phyloP scores from a whole-genome alignment of 1,284 basidiomycete species.

The Nidula niveotomentosa region DNA sequence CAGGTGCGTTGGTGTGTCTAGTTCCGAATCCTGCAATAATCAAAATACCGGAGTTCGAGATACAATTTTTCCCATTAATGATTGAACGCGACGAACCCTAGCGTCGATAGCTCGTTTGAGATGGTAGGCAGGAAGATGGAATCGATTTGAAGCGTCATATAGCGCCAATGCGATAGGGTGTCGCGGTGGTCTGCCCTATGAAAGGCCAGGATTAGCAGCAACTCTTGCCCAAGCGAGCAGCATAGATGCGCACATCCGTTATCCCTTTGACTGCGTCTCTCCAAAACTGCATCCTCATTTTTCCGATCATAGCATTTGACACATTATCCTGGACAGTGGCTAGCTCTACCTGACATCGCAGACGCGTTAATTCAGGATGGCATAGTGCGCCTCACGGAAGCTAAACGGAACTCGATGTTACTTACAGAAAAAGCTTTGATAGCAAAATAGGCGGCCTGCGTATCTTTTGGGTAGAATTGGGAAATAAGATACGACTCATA shows the following conservation, averaged over 20 bases:
- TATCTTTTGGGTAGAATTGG: conserved; percentile 72
- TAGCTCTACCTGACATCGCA: conserved; percentile 68
- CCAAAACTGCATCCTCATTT: conserved; percentile 94
- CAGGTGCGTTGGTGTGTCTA: conserved; percentile 66
- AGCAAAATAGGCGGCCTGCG: conserved; percentile 76
- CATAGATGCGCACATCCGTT: conserved; percentile 51
- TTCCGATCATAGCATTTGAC: conserved; percentile 78
- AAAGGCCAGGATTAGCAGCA: conserved; percentile 8
- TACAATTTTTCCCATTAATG: not conserved
- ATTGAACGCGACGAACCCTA: conserved; percentile 51
- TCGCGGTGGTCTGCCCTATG: conserved; percentile 71
- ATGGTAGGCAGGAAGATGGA: conserved; percentile 70
- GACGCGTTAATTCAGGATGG: not conserved
- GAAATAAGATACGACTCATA: conserved; percentile 80
- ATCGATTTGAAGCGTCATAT: conserved; percentile 51
- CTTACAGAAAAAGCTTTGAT: conserved; percentile 87
- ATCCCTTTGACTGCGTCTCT: conserved; percentile 80
- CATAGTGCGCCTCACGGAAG: not conserved
- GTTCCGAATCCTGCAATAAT: conserved; percentile 65
- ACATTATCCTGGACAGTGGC: conserved; percentile 81
- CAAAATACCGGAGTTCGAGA: conserved; percentile 4
- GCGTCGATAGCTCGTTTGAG: conserved; percentile 86
- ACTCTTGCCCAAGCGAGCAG: conserved; percentile 1
- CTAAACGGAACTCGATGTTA: conserved; percentile 14
- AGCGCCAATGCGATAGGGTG: conserved; percentile 86